Evolutionary conservation across 139 green algal genomes (phyloP).

Genomic region (Micractinium sp.): DNA sequence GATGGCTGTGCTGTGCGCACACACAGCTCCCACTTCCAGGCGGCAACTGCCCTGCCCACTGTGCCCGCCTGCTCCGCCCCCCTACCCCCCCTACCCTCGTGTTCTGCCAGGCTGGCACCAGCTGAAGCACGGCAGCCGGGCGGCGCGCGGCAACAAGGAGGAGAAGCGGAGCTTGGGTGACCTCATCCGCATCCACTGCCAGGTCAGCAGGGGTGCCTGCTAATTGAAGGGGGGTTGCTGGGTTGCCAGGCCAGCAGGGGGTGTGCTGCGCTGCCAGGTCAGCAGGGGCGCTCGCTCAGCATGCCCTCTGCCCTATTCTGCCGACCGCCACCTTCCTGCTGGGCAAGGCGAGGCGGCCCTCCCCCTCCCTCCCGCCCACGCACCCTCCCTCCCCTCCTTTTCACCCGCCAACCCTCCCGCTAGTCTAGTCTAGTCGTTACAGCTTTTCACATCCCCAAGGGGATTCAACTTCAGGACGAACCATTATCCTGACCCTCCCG

Average conservation of each 20-base stretch:
- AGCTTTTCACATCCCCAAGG: too few relatives aligned
- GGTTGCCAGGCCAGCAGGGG: not conserved
- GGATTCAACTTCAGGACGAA: too few relatives aligned
- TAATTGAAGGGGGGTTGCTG: not conserved
- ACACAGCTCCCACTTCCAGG: not conserved
- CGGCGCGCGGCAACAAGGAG: not conserved
- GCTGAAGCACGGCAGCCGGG: slow-evolving; percentile 41
- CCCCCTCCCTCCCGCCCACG: too few relatives aligned
- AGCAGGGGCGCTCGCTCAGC: too few relatives aligned
- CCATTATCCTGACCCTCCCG: too few relatives aligned
- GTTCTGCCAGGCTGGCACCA: slow-evolving; percentile 33
- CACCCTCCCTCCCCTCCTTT: not conserved
- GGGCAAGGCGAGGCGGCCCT: too few relatives aligned
- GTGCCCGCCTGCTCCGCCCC: not conserved
- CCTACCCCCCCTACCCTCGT: not conserved
- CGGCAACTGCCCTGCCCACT: not conserved
- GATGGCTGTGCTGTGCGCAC: not conserved
- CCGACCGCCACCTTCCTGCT: too few relatives aligned
- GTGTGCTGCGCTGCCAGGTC: not conserved
- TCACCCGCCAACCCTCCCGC: too few relatives aligned
- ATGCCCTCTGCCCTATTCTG: too few relatives aligned
- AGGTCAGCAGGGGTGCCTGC: slow-evolving; percentile 17
- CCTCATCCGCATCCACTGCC: slow-evolving; percentile 29
- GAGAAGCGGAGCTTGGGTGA: slow-evolving; percentile 9
- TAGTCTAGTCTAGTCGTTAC: too few relatives aligned